A percentile compares a stretch with the other conserved stretches of the same genome.
phyloP scores from a whole-genome alignment of 2,329 filamentous ascomycete species.

The Teratosphaeria gauchensis region DNA sequence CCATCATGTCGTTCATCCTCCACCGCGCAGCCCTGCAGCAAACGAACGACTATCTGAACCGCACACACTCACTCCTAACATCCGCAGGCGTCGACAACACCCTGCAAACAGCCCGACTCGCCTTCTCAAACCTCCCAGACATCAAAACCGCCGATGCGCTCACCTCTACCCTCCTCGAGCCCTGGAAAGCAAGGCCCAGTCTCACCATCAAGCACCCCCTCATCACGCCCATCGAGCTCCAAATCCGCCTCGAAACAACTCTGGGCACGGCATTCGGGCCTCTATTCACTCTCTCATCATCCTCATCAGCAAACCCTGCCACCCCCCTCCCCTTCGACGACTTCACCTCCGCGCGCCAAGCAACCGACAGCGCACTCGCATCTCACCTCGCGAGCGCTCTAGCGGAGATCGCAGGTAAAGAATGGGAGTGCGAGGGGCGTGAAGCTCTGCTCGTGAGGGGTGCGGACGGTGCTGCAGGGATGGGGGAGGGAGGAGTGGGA shows the following conservation, averaged over 20 bases:
- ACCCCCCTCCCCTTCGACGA: conserved; percentile 2
- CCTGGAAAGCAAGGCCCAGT: conserved; percentile 5
- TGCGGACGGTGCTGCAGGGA: background rate
- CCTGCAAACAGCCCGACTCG: conserved; percentile 7
- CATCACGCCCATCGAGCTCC: background rate
- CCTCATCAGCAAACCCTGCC: background rate
- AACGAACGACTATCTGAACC: conserved; percentile 26
- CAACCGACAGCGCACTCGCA: conserved; percentile 8
- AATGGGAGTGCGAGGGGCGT: conserved; percentile 14
- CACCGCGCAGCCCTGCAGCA: conserved; percentile 34
- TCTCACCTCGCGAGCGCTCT: conserved; percentile 7
- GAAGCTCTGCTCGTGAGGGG: conserved; percentile 12
- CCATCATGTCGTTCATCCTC: conserved; percentile 45
- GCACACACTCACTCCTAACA: conserved; percentile 4
- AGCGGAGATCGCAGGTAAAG: conserved; percentile 3
- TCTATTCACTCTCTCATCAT: conserved; percentile 3
- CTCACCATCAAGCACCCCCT: background rate
- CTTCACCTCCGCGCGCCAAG: conserved; percentile 3
- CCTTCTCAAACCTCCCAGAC: background rate
- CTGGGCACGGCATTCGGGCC: conserved; percentile 21
- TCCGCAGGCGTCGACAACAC: conserved; percentile 13
- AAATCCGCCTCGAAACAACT: conserved; percentile 18
- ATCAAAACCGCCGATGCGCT: conserved; percentile 8
- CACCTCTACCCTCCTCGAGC: conserved; percentile 5
- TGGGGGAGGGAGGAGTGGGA: background rate